Evolutionary conservation across 768 basidiomycete species (phyloP).

Genomic region (Auricularia sp.): DNA sequence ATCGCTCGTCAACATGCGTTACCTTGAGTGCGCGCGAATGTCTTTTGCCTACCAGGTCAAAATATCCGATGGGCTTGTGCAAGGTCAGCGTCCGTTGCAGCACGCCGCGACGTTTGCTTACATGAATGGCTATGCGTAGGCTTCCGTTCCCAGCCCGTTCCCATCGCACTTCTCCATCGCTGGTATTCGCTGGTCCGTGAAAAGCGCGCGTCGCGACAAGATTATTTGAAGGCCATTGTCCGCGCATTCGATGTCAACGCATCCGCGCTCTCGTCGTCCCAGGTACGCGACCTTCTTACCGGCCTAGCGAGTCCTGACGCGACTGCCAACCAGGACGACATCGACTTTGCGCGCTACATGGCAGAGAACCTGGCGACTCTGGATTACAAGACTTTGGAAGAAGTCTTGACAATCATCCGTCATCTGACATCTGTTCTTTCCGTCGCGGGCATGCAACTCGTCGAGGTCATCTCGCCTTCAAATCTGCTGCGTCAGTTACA

Average conservation of each 20-base stretch:
- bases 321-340: conserved; percentile 47
- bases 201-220: conserved; percentile 75
- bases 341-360: conserved; percentile 85
- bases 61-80: conserved; percentile 35
- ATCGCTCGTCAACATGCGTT: conserved; percentile 80
- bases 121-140: conserved; percentile 30
- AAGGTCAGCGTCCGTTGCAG: conserved; percentile 32
- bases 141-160: conserved; percentile 51
- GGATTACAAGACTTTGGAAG: conserved; percentile 94
- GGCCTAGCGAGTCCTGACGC: not conserved
- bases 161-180: conserved; percentile 67
- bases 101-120: not conserved
- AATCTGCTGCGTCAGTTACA: conserved; percentile 58
- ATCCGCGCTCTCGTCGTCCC: conserved; percentile 42
- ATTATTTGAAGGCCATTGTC: conserved; percentile 75
- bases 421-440: conserved; percentile 67
- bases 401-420: conserved; percentile 77
- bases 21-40: conserved; percentile 64
- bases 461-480: conserved; percentile 62
- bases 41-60: conserved; percentile 79
- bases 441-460: conserved; percentile 70
- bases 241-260: conserved; percentile 71
- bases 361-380: conserved; percentile 88
- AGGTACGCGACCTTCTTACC: conserved; percentile 29
- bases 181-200: conserved; percentile 92